phyloP scores from a whole-genome alignment of 163 green algal species.

The Chlorella variabilis region DNA sequence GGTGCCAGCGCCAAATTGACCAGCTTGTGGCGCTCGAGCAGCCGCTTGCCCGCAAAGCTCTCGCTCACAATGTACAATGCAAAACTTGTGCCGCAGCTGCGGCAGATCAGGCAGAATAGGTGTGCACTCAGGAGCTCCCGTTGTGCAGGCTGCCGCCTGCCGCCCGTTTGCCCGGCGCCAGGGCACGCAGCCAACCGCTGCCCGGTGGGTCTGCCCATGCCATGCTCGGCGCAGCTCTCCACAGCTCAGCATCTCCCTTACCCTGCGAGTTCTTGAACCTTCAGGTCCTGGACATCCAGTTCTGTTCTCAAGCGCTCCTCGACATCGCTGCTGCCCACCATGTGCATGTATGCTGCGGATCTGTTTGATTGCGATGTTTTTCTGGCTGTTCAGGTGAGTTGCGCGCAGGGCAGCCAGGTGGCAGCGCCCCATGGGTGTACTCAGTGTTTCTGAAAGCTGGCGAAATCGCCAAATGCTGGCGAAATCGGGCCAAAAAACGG shows the following conservation, averaged over 20 bases:
- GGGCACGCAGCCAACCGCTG: too few relatives aligned
- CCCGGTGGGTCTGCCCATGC: too few relatives aligned
- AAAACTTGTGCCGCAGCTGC: slow-evolving; percentile 53
- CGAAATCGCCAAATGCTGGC: too few relatives aligned
- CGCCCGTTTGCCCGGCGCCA: too few relatives aligned
- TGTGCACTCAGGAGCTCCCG: too few relatives aligned
- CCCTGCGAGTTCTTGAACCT: slow-evolving; percentile 46
- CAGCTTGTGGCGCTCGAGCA: slow-evolving; percentile 49
- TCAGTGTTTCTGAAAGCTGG: too few relatives aligned
- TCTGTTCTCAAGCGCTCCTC: neutral
- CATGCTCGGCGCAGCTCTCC: neutral
- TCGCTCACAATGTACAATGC: slow-evolving; percentile 37
- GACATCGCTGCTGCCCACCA: slow-evolving; percentile 19
- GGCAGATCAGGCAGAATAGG: neutral
- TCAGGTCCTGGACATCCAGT: slow-evolving; percentile 12
- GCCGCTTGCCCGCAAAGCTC: slow-evolving; percentile 39
- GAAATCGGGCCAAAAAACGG: too few relatives aligned
- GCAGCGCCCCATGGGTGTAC: too few relatives aligned
- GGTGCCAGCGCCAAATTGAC: slow-evolving; percentile 43
- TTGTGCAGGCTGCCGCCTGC: too few relatives aligned
- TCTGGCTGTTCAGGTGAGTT: too few relatives aligned
- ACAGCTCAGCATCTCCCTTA: neutral
- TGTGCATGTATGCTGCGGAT: neutral
- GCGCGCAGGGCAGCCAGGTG: too few relatives aligned
- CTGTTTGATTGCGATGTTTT: too few relatives aligned